Conservation (phyloP, 2,329 filamentous ascomycete species). For the Xylariaceae sp. region DNA sequence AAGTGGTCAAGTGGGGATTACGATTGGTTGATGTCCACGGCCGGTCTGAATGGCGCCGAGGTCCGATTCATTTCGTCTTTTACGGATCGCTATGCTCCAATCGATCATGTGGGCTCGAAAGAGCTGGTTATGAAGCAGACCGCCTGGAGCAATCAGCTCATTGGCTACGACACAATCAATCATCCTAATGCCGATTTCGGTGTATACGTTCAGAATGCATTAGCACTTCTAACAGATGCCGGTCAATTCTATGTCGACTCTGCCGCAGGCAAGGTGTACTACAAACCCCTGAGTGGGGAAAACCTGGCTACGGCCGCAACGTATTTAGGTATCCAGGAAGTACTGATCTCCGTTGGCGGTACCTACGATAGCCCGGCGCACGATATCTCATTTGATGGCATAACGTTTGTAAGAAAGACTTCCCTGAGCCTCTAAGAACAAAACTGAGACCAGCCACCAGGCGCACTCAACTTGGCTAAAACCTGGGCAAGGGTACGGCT, state of each 20-base stretch:
- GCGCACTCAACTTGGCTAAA: not conserved
- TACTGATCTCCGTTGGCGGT: not conserved
- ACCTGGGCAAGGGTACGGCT: not conserved
- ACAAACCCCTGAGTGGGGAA: not conserved
- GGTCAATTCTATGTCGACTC: not conserved
- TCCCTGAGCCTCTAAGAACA: not conserved
- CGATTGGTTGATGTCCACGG: not conserved
- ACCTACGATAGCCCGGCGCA: not conserved
- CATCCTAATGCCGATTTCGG: conserved; percentile 1
- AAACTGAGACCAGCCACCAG: not conserved
- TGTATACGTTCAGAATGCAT: not conserved
- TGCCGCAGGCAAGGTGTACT: not conserved
- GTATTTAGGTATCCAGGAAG: not conserved
- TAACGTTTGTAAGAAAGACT: not conserved
- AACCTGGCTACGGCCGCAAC: not conserved
- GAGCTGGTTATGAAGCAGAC: not conserved
- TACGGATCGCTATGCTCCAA: not conserved
- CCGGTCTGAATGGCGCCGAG: not conserved
- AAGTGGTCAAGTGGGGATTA: not conserved
- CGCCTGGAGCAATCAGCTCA: not conserved
- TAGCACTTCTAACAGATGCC: not conserved
- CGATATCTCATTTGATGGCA: not conserved
- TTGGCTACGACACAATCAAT: conserved; percentile 2
- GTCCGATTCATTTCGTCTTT: not conserved
- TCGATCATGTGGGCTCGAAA: not conserved